Evolutionary conservation across 2,329 filamentous ascomycete species (phyloP).

Genomic region (Pseudofabraea citricarpa): DNA sequence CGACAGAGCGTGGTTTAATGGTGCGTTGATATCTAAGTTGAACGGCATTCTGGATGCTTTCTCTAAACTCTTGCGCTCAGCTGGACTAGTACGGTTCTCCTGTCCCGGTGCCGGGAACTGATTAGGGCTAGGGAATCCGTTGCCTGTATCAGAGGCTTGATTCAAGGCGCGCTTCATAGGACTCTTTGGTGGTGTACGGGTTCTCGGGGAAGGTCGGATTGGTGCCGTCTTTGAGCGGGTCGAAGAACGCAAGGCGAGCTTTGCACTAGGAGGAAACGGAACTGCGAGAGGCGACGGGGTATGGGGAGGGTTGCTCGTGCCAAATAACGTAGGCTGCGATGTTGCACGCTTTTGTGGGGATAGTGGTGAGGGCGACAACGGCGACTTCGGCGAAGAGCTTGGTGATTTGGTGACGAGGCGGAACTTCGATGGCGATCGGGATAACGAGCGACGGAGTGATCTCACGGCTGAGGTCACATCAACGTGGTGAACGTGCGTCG

Average conservation of each 20-base stretch:
- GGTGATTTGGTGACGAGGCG: slow-evolving; percentile 47
- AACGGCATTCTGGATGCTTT: slow-evolving; percentile 42
- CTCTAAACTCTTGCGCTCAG: slow-evolving; percentile 40
- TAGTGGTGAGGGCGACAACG: slow-evolving; percentile 53
- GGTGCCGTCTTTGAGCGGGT: slow-evolving; percentile 55
- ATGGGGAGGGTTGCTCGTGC: slow-evolving; percentile 28
- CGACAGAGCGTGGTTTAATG: slow-evolving; percentile 45
- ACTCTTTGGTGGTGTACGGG: slow-evolving; percentile 71
- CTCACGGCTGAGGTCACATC: slow-evolving; percentile 78
- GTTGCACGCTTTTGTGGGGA: slow-evolving; percentile 39
- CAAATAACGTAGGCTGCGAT: slow-evolving; percentile 45
- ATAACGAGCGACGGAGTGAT: slow-evolving; percentile 81
- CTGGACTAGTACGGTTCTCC: slow-evolving; percentile 39
- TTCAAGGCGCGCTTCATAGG: slow-evolving; percentile 74
- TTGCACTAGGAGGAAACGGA: slow-evolving; percentile 61
- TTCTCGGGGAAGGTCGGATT: slow-evolving; percentile 51
- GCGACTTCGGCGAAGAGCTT: slow-evolving; percentile 45
- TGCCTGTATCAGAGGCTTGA: slow-evolving; percentile 62
- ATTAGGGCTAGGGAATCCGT: slow-evolving; percentile 45
- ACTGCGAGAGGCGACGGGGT: slow-evolving; percentile 52
- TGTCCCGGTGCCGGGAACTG: slow-evolving; percentile 27
- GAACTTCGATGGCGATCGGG: slow-evolving; percentile 91
- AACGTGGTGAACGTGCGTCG: slow-evolving; percentile 76
- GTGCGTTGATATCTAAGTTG: slow-evolving; percentile 49
- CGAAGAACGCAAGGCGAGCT: slow-evolving; percentile 60